A percentile compares a stretch with the other conserved stretches of the same genome.
These are phyloP conservation scores for Narthecium ossifragum DNA, from an alignment of 106 monocot species.

Conservation along the genomic window DNA sequence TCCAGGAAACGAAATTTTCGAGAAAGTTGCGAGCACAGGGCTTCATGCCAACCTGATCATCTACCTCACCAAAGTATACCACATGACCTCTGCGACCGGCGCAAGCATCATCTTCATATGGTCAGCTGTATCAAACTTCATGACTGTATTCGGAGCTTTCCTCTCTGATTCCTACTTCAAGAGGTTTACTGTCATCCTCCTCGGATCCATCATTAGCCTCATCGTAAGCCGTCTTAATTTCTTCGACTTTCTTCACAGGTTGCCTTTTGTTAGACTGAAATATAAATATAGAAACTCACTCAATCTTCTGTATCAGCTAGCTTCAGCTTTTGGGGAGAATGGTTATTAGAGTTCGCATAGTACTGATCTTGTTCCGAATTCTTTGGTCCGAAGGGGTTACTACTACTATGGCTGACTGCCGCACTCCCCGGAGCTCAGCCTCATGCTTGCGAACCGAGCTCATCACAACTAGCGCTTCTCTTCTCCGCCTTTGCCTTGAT, in stretches of 20 bases:
- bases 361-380: background rate
- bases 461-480: slow-evolving; percentile 22
- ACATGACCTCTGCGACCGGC: slow-evolving; percentile 24
- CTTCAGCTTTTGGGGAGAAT: background rate
- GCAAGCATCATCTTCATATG: slow-evolving; percentile 26
- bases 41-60: slow-evolving; percentile 41
- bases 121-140: slow-evolving; percentile 27
- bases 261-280: too few relatives aligned
- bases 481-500: slow-evolving; percentile 31
- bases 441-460: slow-evolving; percentile 15
- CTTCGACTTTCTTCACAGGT: background rate
- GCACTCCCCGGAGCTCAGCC: slow-evolving; percentile 20
- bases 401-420: slow-evolving; percentile 45
- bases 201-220: slow-evolving; percentile 25
- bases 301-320: too few relatives aligned
- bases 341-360: background rate
- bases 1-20: slow-evolving; percentile 44
- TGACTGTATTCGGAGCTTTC: slow-evolving; percentile 30
- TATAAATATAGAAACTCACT: too few relatives aligned
- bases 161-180: slow-evolving; percentile 39
- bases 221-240: slow-evolving; percentile 14
- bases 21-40: slow-evolving; percentile 35
- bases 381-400: slow-evolving; percentile 32
- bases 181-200: slow-evolving; percentile 24
- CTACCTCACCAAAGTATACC: slow-evolving; percentile 33